Conservation (phyloP, 306 rosid species). For the Hippophae rhamnoides region DNA sequence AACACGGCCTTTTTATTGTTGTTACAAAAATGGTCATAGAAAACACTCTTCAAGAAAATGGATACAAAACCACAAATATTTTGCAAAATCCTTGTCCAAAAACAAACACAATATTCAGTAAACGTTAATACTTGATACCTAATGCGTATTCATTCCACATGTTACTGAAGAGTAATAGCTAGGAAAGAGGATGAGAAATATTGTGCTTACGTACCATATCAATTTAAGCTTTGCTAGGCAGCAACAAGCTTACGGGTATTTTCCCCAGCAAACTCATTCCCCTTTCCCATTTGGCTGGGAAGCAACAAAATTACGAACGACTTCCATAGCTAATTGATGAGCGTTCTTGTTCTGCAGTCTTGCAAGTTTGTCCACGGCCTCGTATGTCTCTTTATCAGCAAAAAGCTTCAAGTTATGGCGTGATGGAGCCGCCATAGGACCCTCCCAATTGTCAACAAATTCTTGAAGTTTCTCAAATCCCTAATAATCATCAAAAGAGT, state of each 20-base stretch:
- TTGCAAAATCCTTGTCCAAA: slow-evolving; percentile 10
- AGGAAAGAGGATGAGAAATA: slow-evolving; percentile 10
- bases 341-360: slow-evolving; percentile 81
- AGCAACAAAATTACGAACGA: slow-evolving; percentile 75
- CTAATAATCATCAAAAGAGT: slow-evolving; percentile 30
- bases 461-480: slow-evolving; percentile 83
- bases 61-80: slow-evolving; percentile 10
- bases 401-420: slow-evolving; percentile 78
- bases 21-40: not conserved
- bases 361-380: slow-evolving; percentile 66
- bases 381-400: slow-evolving; percentile 76
- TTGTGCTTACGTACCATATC: slow-evolving; percentile 17
- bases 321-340: slow-evolving; percentile 90
- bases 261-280: slow-evolving; percentile 31
- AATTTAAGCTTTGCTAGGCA: not conserved
- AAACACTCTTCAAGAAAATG: not conserved
- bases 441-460: slow-evolving; percentile 77
- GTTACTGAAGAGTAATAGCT: slow-evolving; percentile 46
- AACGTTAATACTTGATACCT: slow-evolving; percentile 9
- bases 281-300: slow-evolving; percentile 68
- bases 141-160: slow-evolving; percentile 17
- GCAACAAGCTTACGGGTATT: slow-evolving; percentile 11
- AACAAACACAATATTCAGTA: slow-evolving; percentile 19
- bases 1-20: too few species aligned
- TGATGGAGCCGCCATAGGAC: slow-evolving; percentile 50